Evolutionary conservation across 2,329 filamentous ascomycete species (phyloP).

Genomic region (Trichoderma sp.): DNA sequence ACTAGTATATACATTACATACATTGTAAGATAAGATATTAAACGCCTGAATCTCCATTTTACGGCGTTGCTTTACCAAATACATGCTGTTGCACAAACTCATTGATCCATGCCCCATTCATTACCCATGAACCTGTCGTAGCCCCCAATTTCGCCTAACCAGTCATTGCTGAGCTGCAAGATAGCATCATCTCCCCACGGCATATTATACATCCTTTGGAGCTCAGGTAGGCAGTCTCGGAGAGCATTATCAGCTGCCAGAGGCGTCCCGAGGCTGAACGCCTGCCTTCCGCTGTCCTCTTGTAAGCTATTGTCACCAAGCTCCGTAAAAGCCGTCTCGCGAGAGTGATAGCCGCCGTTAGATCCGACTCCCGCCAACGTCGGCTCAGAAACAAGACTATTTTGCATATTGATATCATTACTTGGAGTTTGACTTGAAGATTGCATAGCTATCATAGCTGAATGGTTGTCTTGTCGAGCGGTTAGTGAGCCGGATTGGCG

Average conservation of each 20-base stretch:
- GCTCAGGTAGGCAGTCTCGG: slow-evolving; percentile 24
- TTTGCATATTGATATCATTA: not conserved
- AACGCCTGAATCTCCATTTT: not conserved
- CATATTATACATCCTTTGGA: slow-evolving; percentile 29
- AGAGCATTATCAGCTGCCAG: slow-evolving; percentile 25
- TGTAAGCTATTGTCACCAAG: not conserved
- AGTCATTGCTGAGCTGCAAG: slow-evolving; percentile 29
- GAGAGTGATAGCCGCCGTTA: not conserved
- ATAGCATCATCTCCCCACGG: slow-evolving; percentile 30
- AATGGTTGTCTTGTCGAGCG: not conserved
- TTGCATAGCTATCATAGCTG: not conserved
- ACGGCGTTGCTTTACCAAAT: not conserved
- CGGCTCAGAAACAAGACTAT: not conserved
- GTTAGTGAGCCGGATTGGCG: not conserved
- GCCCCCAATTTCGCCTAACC: slow-evolving; percentile 26
- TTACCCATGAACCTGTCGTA: not conserved
- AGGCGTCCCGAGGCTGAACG: slow-evolving; percentile 41
- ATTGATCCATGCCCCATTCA: not conserved
- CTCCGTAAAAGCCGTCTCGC: not conserved
- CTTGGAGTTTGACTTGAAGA: not conserved
- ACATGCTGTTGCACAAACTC: not conserved
- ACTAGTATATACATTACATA: not conserved
- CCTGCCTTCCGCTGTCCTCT: slow-evolving; percentile 12
- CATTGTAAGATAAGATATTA: not conserved
- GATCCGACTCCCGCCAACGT: not conserved